These are phyloP conservation scores for Colletotrichum neosansevieriae DNA, from an alignment of 2,329 filamentous ascomycete species.

Conservation along the genomic window DNA sequence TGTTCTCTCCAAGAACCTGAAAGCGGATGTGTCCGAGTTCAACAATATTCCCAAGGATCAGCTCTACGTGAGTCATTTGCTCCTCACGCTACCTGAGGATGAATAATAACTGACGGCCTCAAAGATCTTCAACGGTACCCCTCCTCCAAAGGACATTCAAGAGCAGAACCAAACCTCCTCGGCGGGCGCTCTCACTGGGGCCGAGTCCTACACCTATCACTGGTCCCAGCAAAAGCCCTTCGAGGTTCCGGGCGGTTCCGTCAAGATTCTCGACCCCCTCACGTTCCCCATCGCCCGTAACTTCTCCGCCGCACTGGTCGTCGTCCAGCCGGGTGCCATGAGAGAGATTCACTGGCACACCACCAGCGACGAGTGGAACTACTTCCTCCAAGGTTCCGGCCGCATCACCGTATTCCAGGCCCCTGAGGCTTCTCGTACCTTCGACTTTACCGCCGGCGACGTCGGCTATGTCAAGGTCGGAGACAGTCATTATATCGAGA, in stretches of 20 bases:
- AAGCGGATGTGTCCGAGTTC: constrained; percentile 60
- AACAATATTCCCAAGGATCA: constrained; percentile 60
- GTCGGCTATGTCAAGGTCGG: constrained; percentile 69
- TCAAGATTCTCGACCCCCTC: constrained; percentile 69
- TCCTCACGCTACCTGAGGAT: accelerated
- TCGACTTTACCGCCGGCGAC: constrained; percentile 70
- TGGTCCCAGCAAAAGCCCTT: constrained; percentile 64
- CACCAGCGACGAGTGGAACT: constrained; percentile 70
- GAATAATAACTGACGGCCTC: background rate
- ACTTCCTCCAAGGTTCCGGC: constrained; percentile 67
- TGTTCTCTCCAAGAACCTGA: constrained; percentile 68
- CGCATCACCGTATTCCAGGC: constrained; percentile 68
- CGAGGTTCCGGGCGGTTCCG: constrained; percentile 65
- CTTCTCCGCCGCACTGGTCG: constrained; percentile 69
- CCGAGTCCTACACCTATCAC: constrained; percentile 61
- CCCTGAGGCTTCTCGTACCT: constrained; percentile 62
- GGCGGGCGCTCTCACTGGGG: constrained; percentile 54
- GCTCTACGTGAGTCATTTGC: constrained; percentile 51
- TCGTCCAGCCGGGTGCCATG: constrained; percentile 72
- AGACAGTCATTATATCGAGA: constrained; percentile 71
- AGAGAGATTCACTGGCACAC: constrained; percentile 75
- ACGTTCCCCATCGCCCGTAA: constrained; percentile 68
- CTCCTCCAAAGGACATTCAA: constrained; percentile 58
- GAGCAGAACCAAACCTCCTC: constrained; percentile 61
- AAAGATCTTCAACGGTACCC: constrained; percentile 63